A percentile compares a stretch with the other conserved stretches of the same genome.
Conservation (phyloP, 1,284 basidiomycete species). For the Leccinum griseonigrum region DNA sequence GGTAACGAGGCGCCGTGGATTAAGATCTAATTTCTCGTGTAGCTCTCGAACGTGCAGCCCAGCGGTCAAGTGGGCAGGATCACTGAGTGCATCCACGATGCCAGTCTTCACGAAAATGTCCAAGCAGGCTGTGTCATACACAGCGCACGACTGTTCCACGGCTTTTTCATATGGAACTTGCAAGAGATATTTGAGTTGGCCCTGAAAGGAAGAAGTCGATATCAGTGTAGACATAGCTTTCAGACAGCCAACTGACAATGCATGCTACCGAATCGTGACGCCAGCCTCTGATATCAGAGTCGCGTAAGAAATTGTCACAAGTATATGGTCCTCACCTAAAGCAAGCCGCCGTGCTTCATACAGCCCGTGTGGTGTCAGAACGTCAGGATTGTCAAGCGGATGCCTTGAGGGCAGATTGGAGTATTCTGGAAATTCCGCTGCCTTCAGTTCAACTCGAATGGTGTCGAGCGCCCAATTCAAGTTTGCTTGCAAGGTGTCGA, state of each 20-base stretch:
- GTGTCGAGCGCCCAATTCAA: slow-evolving; percentile 26
- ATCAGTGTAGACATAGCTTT: background rate
- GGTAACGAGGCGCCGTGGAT: slow-evolving; percentile 16
- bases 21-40: slow-evolving; percentile 20
- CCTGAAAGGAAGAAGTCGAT: slow-evolving; percentile 9
- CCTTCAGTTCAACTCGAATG: slow-evolving; percentile 18
- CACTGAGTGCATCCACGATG: slow-evolving; percentile 20
- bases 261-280: slow-evolving; percentile 4
- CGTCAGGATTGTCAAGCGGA: slow-evolving; percentile 22
- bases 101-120: slow-evolving; percentile 25
- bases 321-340: slow-evolving; percentile 13
- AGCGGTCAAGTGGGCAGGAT: slow-evolving; percentile 1
- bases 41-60: slow-evolving; percentile 18
- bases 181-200: slow-evolving; percentile 18
- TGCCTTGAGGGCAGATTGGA: slow-evolving; percentile 20
- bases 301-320: background rate
- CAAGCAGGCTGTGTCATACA: slow-evolving; percentile 26
- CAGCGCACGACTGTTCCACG: slow-evolving; percentile 15
- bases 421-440: slow-evolving; percentile 15
- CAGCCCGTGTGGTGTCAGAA: slow-evolving; percentile 15
- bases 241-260: slow-evolving; percentile 5
- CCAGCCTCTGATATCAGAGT: background rate
- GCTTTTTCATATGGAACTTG: slow-evolving; percentile 25
- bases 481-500: slow-evolving; percentile 16
- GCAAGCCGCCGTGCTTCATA: slow-evolving; percentile 22